These are phyloP conservation scores for cucumber (Cucumis sativus) DNA, from an alignment of 306 rosid genomes.

Conservation along the genomic window Cucumber_9930_V3 NC_026661.2:13957501-13958000, in stretches of 20 bases:
- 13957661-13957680: background rate
- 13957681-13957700: background rate
- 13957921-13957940: background rate
- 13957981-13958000: constrained; percentile 32
- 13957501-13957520: constrained; percentile 12
- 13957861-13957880: background rate
- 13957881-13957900: background rate
- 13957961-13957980: constrained; percentile 55
- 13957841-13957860: background rate
- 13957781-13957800: background rate
- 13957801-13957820: too few relatives aligned
- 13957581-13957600: background rate
- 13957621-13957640: background rate
- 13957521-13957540: background rate
- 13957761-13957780: background rate
- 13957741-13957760: background rate
- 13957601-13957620: constrained; percentile 27
- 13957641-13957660: background rate
- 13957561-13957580: background rate
- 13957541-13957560: background rate
- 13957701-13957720: background rate
- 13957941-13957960: constrained; percentile 44
- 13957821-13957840: background rate
- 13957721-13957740: background rate
- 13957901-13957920: background rate